Evolutionary conservation across 108 stramenopile genomes (phyloP), one percentile per base, ranked within the genome.

Genomic region (Fistulifera pelliculosa): DNA sequence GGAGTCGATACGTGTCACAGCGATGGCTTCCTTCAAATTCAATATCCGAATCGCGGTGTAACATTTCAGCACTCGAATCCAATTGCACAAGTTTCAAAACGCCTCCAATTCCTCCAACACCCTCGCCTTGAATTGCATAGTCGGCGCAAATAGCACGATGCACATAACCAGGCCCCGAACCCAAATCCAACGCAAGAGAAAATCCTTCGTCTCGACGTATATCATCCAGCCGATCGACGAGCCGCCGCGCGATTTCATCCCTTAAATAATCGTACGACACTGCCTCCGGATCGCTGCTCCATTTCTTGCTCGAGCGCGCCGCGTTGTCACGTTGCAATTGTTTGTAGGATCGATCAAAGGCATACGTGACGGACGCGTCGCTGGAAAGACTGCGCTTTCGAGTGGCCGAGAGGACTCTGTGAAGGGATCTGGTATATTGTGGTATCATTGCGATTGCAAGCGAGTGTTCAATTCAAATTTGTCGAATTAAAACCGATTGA

Each of bases 201-300:
- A 88, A 88, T 10, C 83, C 85, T 49, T 80, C 81, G 8, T 77
- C 71, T 15, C 79, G 68, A 22, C 60, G 59, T 49, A 94, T 87
- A 56, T 94, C 93, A 56, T 90, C 82, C 17, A 94, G 59, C 43
- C 92, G 79, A 64, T 87, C 92, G 2, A 88, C 83, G 23, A 94
- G 54, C 26, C 88, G 68, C 1, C 38, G 10, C 13, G 88, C 86
- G 47, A 90, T 79, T 64, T 88, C 88, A 41, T 70, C 43, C 22
- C 82, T 83, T 55, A 94, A 75, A 43, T 94, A 94, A 39, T 83
- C 78, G 61, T 90, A 88, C 40, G 68, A 63, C 15, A 73, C 68
- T 3, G 47, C 44, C 38, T 73, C 68, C 13, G 71, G 47, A 15
- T 41, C 35, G 26, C 49, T 19, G 47, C 41, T 53, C 69, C 72